A percentile compares a stretch with the other conserved stretches of the same genome.
These are phyloP conservation scores for Diddensiella caesifluorescens DNA, from an alignment of 805 yeast species.

Conservation along the genomic window DNA sequence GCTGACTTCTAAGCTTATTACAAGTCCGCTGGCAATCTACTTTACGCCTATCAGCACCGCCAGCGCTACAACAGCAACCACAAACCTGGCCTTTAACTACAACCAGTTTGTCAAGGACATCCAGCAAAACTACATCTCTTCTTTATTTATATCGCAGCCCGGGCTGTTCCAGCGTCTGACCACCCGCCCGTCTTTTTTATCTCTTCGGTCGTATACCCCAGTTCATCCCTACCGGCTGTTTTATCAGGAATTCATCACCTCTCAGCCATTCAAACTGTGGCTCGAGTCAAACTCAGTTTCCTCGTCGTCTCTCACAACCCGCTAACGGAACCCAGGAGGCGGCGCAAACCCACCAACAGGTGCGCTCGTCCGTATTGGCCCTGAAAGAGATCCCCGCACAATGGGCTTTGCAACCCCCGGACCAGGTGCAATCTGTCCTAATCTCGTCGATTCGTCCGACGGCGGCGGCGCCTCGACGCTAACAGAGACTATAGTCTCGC, in stretches of 20 bases:
- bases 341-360: constrained; percentile 29
- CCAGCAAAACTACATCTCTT: not conserved
- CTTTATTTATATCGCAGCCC: not conserved
- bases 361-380: constrained; percentile 25
- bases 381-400: constrained; percentile 29
- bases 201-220: not conserved
- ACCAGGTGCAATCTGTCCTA: constrained; percentile 27
- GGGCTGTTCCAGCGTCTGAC: constrained; percentile 1
- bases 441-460: constrained; percentile 28
- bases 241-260: constrained; percentile 12
- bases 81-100: constrained; percentile 10
- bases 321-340: constrained; percentile 35
- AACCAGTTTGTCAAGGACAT: constrained; percentile 11
- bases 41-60: constrained; percentile 6
- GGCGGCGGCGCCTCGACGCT: constrained; percentile 62
- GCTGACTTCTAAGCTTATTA: constrained; percentile 18
- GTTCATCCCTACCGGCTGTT: not conserved
- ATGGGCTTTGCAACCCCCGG: constrained; percentile 34
- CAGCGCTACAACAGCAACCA: not conserved
- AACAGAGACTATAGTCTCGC: constrained; percentile 76
- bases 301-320: not conserved
- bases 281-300: constrained; percentile 22
- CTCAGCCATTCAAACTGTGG: constrained; percentile 29
- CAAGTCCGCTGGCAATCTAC: constrained; percentile 17
- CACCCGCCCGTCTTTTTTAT: not conserved